phyloP scores from a whole-genome alignment of 2,329 filamentous ascomycete genomes.

The Pseudopyrenochaeta lycopersici region DNA sequence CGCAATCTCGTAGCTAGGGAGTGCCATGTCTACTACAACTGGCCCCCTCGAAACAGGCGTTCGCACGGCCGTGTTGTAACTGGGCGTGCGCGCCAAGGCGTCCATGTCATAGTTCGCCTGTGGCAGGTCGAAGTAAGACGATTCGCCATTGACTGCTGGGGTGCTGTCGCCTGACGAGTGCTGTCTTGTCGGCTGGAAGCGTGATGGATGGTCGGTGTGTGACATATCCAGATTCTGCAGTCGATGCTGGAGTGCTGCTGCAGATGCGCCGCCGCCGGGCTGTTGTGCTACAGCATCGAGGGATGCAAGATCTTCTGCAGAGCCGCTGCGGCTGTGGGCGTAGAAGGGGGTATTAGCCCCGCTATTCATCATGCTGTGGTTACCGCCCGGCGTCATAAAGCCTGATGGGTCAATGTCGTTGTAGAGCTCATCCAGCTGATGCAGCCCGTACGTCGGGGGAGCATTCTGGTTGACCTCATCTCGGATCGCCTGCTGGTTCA shows the following conservation, averaged over 20 bases:
- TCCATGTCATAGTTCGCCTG: slow-evolving; percentile 52
- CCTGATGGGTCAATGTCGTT: slow-evolving; percentile 83
- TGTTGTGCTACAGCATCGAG: slow-evolving; percentile 53
- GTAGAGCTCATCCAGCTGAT: slow-evolving; percentile 89
- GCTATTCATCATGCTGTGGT: slow-evolving; percentile 63
- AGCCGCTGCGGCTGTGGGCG: slow-evolving; percentile 75
- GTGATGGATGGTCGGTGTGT: slow-evolving; percentile 44
- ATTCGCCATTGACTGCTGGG: slow-evolving; percentile 36
- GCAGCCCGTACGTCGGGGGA: slow-evolving; percentile 91
- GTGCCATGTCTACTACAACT: slow-evolving; percentile 46
- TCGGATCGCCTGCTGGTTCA: slow-evolving; percentile 54
- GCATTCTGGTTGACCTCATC: slow-evolving; percentile 72
- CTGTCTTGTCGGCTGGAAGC: slow-evolving; percentile 33
- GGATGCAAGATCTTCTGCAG: slow-evolving; percentile 79
- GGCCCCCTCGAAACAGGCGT: slow-evolving; percentile 54
- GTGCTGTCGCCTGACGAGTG: slow-evolving; percentile 50
- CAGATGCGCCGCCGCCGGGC: slow-evolving; percentile 56
- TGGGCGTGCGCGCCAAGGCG: slow-evolving; percentile 58
- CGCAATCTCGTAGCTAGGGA: slow-evolving; percentile 57
- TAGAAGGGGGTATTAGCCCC: slow-evolving; percentile 79
- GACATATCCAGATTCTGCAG: slow-evolving; percentile 60
- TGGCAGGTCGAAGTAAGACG: slow-evolving; percentile 32
- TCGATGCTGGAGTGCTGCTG: slow-evolving; percentile 75
- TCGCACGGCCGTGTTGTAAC: slow-evolving; percentile 60
- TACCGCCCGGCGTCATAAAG: slow-evolving; percentile 77